A percentile compares a stretch with the other conserved stretches of the same genome.
Conservation (phyloP, 1,139 yeast species). For the Candida smagusa region DNA sequence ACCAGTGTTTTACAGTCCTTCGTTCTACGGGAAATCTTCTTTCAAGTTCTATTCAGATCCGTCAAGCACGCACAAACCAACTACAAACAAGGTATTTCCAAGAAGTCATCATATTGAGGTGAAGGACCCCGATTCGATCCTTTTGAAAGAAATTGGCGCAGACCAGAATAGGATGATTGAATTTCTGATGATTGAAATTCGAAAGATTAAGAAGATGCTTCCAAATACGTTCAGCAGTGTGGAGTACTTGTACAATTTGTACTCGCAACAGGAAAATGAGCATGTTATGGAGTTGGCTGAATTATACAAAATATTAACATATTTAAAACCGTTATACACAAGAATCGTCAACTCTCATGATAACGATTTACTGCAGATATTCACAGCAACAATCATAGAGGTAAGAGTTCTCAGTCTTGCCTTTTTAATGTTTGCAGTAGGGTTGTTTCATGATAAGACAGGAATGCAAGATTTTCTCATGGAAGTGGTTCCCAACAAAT, state of each 20-base stretch:
- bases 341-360: slow-evolving; percentile 7
- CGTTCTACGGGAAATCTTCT: not conserved
- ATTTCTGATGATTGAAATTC: slow-evolving; percentile 10
- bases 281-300: slow-evolving; percentile 8
- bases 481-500: slow-evolving; percentile 9
- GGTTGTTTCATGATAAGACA: slow-evolving; percentile 17
- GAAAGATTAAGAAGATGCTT: slow-evolving; percentile 9
- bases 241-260: slow-evolving; percentile 6
- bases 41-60: no score
- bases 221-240: slow-evolving; percentile 10
- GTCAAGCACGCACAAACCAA: no score
- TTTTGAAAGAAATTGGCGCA: slow-evolving; percentile 5
- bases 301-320: slow-evolving; percentile 4
- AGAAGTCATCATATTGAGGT: not conserved
- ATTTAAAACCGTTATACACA: slow-evolving; percentile 7
- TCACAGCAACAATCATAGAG: slow-evolving; percentile 10
- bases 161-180: slow-evolving; percentile 7
- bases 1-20: slow-evolving; percentile 1
- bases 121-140: not conserved
- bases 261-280: slow-evolving; percentile 8
- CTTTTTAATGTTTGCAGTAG: slow-evolving; percentile 22
- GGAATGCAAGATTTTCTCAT: slow-evolving; percentile 7
- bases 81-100: no score
- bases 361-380: slow-evolving; percentile 8
- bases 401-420: slow-evolving; percentile 13